Evolutionary conservation across 495 filamentous ascomycete species (phyloP).

Genomic region (Schizothecium vesticola): DNA sequence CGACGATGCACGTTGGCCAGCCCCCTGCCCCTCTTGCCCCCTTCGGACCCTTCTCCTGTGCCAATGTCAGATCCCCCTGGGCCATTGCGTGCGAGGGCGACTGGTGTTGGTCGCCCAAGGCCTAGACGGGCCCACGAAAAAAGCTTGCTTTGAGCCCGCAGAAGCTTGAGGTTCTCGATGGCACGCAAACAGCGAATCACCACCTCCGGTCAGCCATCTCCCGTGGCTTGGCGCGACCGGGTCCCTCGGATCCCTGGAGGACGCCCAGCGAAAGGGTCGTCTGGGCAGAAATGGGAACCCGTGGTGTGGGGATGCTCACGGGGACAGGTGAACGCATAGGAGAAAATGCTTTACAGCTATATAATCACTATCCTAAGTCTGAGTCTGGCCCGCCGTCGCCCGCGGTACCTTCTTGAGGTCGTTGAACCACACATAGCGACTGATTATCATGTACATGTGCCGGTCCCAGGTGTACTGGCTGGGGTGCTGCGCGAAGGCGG

Average conservation of each 20-base stretch:
- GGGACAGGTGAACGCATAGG: neutral
- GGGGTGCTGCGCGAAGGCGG: constrained; percentile 33
- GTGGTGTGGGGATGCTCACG: neutral
- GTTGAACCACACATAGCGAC: constrained; percentile 43
- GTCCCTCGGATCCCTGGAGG: neutral
- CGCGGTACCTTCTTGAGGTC: constrained; percentile 30
- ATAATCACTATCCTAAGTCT: neutral
- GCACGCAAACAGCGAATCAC: neutral
- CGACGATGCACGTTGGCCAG: neutral
- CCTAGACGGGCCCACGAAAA: constrained; percentile 7
- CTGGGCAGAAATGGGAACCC: neutral
- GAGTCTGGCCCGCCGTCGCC: neutral
- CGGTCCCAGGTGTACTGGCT: constrained; percentile 42
- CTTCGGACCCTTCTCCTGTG: neutral
- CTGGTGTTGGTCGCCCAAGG: neutral
- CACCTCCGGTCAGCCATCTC: neutral
- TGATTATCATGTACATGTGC: constrained; percentile 38
- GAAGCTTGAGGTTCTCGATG: constrained; percentile 1
- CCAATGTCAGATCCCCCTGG: neutral
- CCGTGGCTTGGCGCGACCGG: constrained; percentile 3
- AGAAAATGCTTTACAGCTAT: neutral
- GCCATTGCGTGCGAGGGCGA: neutral
- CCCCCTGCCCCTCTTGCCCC: neutral
- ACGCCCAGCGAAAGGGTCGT: neutral
- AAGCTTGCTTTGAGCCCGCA: neutral